phyloP scores from a whole-genome alignment of 345 rosid genomes.

The Sapria himalayana region DNA sequence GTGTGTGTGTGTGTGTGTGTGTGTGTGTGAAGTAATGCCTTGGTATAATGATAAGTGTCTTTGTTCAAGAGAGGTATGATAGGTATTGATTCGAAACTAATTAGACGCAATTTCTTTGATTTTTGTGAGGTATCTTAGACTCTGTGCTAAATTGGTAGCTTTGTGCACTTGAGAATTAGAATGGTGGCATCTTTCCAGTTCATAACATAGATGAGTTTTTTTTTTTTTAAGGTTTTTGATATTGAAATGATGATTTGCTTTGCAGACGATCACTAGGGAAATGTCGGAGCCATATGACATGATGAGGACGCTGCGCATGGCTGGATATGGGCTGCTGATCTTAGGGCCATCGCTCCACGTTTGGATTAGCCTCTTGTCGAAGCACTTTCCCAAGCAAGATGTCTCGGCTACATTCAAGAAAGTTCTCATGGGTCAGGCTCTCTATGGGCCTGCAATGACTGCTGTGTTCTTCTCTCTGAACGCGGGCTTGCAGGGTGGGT shows the following conservation, averaged over 20 bases:
- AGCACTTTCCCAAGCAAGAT: conserved; percentile 53
- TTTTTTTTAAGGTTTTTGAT: background rate
- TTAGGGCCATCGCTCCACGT: conserved; percentile 70
- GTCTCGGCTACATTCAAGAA: conserved; percentile 60
- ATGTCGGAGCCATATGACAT: conserved; percentile 41
- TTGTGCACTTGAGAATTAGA: too few relatives aligned
- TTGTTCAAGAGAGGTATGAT: too few relatives aligned
- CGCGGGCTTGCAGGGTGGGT: conserved; percentile 48
- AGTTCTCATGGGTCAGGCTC: conserved; percentile 53
- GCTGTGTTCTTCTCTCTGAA: conserved; percentile 49
- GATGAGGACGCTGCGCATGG: conserved; percentile 66
- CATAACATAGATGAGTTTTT: background rate
- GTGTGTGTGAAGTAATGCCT: too few relatives aligned
- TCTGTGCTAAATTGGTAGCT: too few relatives aligned
- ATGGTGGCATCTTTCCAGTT: too few relatives aligned
- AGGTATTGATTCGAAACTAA: too few relatives aligned
- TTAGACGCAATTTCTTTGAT: too few relatives aligned
- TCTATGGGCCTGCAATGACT: conserved; percentile 67
- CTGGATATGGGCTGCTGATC: conserved; percentile 52
- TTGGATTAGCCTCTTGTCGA: conserved; percentile 73
- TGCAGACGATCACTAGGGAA: conserved; percentile 22
- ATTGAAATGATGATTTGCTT: background rate
- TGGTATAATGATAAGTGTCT: too few relatives aligned
- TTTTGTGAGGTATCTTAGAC: too few relatives aligned
- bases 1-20: too few relatives aligned